Conservation (phyloP, 2,329 filamentous ascomycete species). For the Kalaharituber pfeilii region DNA sequence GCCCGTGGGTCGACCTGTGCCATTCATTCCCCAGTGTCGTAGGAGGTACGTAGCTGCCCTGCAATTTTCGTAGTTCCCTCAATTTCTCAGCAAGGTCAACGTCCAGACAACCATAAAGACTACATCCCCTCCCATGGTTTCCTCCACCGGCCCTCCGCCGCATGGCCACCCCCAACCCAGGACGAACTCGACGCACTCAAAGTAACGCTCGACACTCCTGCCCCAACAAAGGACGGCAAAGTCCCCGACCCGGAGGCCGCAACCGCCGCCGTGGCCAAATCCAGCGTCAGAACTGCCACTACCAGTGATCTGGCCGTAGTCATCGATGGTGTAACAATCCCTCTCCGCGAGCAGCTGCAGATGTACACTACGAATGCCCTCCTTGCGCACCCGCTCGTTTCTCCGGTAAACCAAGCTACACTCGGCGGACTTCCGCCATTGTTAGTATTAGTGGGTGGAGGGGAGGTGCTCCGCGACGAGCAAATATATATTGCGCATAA, state of each 20-base stretch:
- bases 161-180: conserved; percentile 83
- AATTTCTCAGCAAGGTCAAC: neutral
- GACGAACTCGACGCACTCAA: conserved; percentile 39
- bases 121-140: conserved; percentile 83
- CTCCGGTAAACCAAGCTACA: conserved; percentile 70
- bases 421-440: conserved; percentile 79
- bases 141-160: conserved; percentile 67
- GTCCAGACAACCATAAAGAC: conserved; percentile 34
- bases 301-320: neutral
- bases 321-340: conserved; percentile 51
- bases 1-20: conserved; percentile 88
- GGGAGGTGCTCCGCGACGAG: conserved; percentile 78
- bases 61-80: neutral
- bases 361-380: conserved; percentile 65
- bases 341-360: conserved; percentile 84
- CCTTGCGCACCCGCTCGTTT: conserved; percentile 73
- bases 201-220: conserved; percentile 22
- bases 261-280: conserved; percentile 17
- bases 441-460: conserved; percentile 68
- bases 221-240: conserved; percentile 24
- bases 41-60: conserved; percentile 42
- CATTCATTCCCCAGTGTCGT: conserved; percentile 90
- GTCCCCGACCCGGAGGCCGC: conserved; percentile 24
- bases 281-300: conserved; percentile 2
- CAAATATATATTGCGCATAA: conserved; percentile 94